Base-by-base conservation (phyloP, 2,329 filamentous ascomycete genomes). In the Leptographium lundbergii region DNA sequence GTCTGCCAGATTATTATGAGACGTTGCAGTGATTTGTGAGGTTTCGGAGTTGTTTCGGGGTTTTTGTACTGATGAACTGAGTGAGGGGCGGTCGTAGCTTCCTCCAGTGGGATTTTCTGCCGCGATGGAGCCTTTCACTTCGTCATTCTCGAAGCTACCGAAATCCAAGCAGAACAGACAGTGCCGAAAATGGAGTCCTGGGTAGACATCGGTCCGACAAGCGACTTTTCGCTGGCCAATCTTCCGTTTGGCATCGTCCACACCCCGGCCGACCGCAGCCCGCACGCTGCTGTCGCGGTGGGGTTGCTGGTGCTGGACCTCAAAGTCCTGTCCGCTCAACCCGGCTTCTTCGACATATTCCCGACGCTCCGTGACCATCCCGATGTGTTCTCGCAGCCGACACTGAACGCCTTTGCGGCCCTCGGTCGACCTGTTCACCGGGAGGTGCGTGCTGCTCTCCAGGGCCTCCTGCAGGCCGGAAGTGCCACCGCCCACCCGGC, bases 161-260 rank as follows among this genome's bases (percentile, higher is more conserved):
- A 39, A 39, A 14, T 39, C 36, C 13, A 17, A 39, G 36, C 36
- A 39, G 14, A 3, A 14, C 13, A 39, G 9, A 14, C 4, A 39
- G 13, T 17, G 13, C 36, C 14, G 4, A 45, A 45, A n/a, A 60
- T 61, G 59, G 36, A 55, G 10, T 61, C 60, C 10, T 61, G 60
- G 60, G 2, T 61, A 4, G 4, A 24, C 3, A 59, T 61, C 34
- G n/a, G n/a, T 19, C 59, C 66, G 57, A 74, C 76, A 59, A 85
- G 81, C 59, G 82, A 84, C 66, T 91, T 91, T 72, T 89, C 87
- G 14, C 75, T 90, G 56, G 79, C 82, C 64, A 91, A 91, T 69
- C 82, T 91, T 57, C 87, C 87, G 1, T 90, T 91, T 66, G 87
- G 87, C 61, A 84, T 91, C 70, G 86, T 90, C 65, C 82, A 79